Evolutionary conservation across 208 protist genomes (phyloP).

Genomic region (Blastocrithidia nonstop): DNA sequence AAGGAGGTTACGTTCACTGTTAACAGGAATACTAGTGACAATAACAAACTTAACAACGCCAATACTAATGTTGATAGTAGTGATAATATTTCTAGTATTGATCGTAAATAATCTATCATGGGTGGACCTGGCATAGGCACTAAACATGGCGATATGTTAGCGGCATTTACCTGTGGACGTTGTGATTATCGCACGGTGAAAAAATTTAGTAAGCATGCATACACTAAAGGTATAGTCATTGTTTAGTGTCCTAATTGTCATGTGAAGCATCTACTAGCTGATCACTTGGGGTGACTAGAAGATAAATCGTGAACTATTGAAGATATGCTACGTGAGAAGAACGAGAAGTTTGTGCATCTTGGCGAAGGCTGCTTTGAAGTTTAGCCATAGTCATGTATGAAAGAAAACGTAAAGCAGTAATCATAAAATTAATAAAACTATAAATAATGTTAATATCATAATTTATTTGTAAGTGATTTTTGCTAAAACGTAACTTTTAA

Average conservation of each 20-base stretch:
- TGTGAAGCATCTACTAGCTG: conserved; percentile 77
- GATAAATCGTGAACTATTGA: conserved; percentile 67
- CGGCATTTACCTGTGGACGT: conserved; percentile 75
- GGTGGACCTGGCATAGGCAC: conserved; percentile 68
- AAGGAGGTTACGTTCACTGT: too few species aligned
- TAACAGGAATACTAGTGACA: too few species aligned
- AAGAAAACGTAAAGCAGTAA: not conserved
- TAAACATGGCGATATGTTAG: conserved; percentile 65
- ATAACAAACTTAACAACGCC: too few species aligned
- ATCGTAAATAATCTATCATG: conserved; percentile 51
- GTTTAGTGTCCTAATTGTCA: conserved; percentile 78
- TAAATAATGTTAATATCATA: not conserved
- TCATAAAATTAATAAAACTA: not conserved
- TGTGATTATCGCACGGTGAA: conserved; percentile 84
- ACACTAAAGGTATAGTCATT: conserved; percentile 87
- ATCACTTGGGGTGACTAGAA: conserved; percentile 85
- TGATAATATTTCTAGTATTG: too few species aligned
- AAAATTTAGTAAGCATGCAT: conserved; percentile 82
- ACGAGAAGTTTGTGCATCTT: conserved; percentile 50
- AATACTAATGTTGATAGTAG: too few species aligned
- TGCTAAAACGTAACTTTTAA: too few species aligned
- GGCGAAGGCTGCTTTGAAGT: conserved; percentile 45
- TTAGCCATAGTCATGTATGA: not conserved
- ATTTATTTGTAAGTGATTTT: too few species aligned
- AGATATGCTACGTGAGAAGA: conserved; percentile 61